Base-by-base conservation (phyloP, 2,329 filamentous ascomycete genomes). In the Eutypella sp. region DNA sequence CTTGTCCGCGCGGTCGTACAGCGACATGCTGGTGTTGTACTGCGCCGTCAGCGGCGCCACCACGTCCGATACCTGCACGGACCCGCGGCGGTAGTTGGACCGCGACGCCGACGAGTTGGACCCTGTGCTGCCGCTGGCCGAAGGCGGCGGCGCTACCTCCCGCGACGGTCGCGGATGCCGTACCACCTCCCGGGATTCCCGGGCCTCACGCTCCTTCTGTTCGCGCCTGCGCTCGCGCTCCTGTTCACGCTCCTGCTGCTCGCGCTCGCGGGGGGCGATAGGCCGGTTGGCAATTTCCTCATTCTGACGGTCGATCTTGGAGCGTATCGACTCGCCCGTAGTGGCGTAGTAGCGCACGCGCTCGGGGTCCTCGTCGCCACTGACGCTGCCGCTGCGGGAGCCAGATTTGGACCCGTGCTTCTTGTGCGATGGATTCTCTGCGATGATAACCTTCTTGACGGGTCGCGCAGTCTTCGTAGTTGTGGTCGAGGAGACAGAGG, bases 261-360 rank as follows among this genome's bases (percentile, higher is more conserved):
- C 33, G 45, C 39, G 9, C 44, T 47, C 15, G 15, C 20, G 9
- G 37, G 59, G 49, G 48, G 57, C 47, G 6, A 61, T 49, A 16
- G 62, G 57, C 9, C 72, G 68, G 48, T 54, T 62, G 46, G 65
- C 60, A 44, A 75, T 75, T 46, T 66, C 64, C 25, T 63, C 63
- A 44, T 75, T 75, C 45, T 68, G 67, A 45, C 61, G 61, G 8
- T 61, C 63, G 45, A 74, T 72, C 52, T 65, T 63, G 8, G 55
- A 50, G 24, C 58, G 58, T 3, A 65, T 52, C 25, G 15, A 16
- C 18, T 37, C 34, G 36, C 36, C 36, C 20, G 36, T 18, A 2
- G 36, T 39, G n/a, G n/a, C n/a, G 36, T 39, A 39, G 19, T 39
- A 39, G 9, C 19, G 18, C 18, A 39, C 47, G n/a, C n/a, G n/a